Evolutionary conservation across 1,284 basidiomycete genomes (phyloP).

Genomic region (Athelia psychrophila): DNA sequence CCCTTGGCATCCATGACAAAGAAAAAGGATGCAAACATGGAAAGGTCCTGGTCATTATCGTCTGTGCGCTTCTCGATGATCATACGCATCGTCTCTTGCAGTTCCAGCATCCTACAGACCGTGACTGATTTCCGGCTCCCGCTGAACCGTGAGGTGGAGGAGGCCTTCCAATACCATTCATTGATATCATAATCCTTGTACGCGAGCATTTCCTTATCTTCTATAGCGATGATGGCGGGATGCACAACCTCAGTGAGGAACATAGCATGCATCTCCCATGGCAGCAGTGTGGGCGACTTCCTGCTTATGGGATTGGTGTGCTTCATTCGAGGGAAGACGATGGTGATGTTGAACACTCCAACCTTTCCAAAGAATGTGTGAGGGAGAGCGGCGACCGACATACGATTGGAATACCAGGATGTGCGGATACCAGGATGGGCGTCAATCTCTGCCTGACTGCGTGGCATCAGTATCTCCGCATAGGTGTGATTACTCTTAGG

Average conservation of each 20-base stretch:
- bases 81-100: background rate
- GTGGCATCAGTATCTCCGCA: constrained; percentile 7
- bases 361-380: constrained; percentile 8
- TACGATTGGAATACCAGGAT: constrained; percentile 8
- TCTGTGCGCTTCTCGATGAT: background rate
- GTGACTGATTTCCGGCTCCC: background rate
- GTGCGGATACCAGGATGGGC: background rate
- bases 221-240: background rate
- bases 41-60: background rate
- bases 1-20: constrained; percentile 12
- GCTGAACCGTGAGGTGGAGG: background rate
- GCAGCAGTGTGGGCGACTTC: constrained; percentile 6
- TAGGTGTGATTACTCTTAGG: constrained; percentile 11
- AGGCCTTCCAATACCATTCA: constrained; percentile 7
- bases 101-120: constrained; percentile 1
- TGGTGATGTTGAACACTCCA: constrained; percentile 1
- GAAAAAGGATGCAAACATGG: constrained; percentile 18
- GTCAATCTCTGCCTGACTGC: constrained; percentile 7
- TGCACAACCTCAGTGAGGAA: constrained; percentile 13
- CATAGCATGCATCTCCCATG: constrained; percentile 3
- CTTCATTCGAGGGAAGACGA: constrained; percentile 17
- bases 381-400: constrained; percentile 4
- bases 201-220: background rate
- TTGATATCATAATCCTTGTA: constrained; percentile 5
- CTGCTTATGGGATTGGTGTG: constrained; percentile 4